A percentile compares a stretch with the other conserved stretches of the same genome.
These are phyloP conservation scores for Starmerella sp. DNA, from an alignment of 805 yeast species.

Conservation along the genomic window DNA sequence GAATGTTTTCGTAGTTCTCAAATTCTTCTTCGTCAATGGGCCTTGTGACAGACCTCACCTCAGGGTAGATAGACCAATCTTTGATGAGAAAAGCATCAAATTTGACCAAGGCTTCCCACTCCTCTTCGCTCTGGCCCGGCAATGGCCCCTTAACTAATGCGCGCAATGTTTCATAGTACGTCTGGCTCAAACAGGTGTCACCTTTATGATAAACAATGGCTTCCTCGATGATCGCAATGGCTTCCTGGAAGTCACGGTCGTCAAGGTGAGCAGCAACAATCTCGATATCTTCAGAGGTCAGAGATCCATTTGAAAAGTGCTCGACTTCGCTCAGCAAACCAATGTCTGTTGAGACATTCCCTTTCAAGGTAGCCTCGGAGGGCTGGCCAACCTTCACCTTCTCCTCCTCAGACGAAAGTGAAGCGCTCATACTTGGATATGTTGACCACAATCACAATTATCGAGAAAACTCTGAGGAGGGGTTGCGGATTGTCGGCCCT, in stretches of 20 bases:
- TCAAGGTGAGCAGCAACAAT: constrained; percentile 12
- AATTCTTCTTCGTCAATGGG: constrained; percentile 37
- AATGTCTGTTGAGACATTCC: background rate
- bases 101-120: constrained; percentile 20
- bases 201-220: constrained; percentile 35
- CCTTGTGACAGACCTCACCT: constrained; percentile 46
- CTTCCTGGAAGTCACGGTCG: constrained; percentile 30
- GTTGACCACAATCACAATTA: too few species aligned
- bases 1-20: constrained; percentile 35
- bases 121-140: constrained; percentile 16
- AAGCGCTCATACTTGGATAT: background rate
- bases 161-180: constrained; percentile 31
- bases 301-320: constrained; percentile 6
- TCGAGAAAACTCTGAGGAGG: too few species aligned
- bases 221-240: constrained; percentile 33
- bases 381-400: background rate
- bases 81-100: constrained; percentile 36
- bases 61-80: constrained; percentile 48
- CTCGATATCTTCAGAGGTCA: constrained; percentile 14
- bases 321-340: constrained; percentile 2
- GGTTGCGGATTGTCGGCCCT: too few species aligned
- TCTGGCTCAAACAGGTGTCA: constrained; percentile 39
- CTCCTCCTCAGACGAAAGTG: background rate
- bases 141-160: constrained; percentile 19
- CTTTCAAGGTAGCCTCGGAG: background rate